Percentiles rank a stretch among this genome's conserved stretches.
phyloP scores from a whole-genome alignment of 768 basidiomycete genomes.

The Termitomyces eurrhizus region DNA sequence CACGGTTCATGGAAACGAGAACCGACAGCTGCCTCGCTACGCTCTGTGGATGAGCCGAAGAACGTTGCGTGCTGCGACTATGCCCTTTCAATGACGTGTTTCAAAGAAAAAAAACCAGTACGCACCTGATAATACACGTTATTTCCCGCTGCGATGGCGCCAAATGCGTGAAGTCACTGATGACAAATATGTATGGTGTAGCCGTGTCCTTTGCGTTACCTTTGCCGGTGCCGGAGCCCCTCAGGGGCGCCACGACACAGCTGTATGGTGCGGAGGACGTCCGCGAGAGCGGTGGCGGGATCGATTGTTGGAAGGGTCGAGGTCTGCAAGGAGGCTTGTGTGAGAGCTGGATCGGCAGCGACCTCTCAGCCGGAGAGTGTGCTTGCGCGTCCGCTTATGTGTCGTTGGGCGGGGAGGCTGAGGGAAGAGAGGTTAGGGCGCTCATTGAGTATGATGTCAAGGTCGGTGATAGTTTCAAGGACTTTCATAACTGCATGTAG shows the following conservation, averaged over 20 bases:
- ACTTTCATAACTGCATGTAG: too few relatives aligned
- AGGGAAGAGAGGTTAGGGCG: conserved; percentile 43
- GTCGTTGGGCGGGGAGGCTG: neutral
- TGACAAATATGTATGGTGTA: conserved; percentile 45
- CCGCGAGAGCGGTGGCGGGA: conserved; percentile 32
- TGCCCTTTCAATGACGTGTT: conserved; percentile 24
- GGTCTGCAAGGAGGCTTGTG: too few relatives aligned
- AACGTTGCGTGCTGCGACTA: conserved; percentile 50
- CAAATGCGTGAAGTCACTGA: conserved; percentile 62
- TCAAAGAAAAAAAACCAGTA: neutral
- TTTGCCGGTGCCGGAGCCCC: neutral
- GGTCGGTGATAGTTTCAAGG: too few relatives aligned
- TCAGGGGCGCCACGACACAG: conserved; percentile 20
- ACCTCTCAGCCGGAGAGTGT: conserved; percentile 45
- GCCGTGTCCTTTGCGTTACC: too few relatives aligned
- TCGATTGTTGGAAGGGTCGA: conserved; percentile 34
- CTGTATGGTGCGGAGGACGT: conserved; percentile 51
- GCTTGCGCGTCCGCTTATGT: conserved; percentile 4
- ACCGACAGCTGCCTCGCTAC: neutral
- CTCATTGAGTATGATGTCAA: conserved; percentile 51
- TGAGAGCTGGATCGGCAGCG: conserved; percentile 31
- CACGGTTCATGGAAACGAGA: neutral
- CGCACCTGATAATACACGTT: conserved; percentile 47
- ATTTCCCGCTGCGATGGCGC: conserved; percentile 58
- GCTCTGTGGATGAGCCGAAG: too few relatives aligned